These are phyloP conservation scores for Ceriops zippeliana DNA, from an alignment of 345 rosid species.

Conservation along the genomic window DNA sequence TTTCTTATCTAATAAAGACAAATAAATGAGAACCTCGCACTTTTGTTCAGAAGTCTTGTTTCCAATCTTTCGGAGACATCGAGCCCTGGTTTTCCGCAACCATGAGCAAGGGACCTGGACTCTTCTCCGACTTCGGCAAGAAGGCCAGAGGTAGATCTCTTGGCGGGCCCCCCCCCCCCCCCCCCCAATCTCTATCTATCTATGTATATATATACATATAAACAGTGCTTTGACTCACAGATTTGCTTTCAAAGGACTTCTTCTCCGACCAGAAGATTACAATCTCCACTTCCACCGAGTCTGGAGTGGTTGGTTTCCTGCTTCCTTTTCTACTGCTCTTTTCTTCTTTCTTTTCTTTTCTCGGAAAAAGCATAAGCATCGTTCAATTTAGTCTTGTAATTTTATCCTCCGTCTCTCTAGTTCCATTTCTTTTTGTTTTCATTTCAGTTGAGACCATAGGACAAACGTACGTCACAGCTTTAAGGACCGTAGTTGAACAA, in stretches of 20 bases:
- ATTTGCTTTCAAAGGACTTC: conserved; percentile 46
- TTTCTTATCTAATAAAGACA: too few species aligned
- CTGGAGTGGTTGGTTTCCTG: conserved; percentile 37
- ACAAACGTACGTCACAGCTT: too few species aligned
- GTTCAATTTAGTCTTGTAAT: too few species aligned
- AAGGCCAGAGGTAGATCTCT: conserved; percentile 31
- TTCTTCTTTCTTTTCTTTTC: background rate
- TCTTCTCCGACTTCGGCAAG: conserved; percentile 48
- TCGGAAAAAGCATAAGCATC: too few species aligned
- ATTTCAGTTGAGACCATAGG: too few species aligned
- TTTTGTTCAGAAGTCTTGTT: too few species aligned
- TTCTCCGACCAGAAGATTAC: conserved; percentile 40
- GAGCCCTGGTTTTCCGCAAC: background rate
- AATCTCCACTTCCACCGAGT: conserved; percentile 24
- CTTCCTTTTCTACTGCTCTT: background rate
- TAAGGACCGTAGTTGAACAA: too few species aligned
- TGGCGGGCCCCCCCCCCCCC: background rate
- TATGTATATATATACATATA: too few species aligned
- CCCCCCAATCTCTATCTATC: background rate
- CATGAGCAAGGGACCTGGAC: conserved; percentile 38
- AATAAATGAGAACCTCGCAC: too few species aligned
- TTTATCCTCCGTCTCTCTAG: too few species aligned
- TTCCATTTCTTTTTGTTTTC: too few species aligned
- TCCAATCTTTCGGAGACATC: too few species aligned
- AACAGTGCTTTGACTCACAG: conserved; percentile 17